Base-by-base conservation (phyloP, 495 filamentous ascomycete species). In the Hypoxylon fuscum region DNA sequence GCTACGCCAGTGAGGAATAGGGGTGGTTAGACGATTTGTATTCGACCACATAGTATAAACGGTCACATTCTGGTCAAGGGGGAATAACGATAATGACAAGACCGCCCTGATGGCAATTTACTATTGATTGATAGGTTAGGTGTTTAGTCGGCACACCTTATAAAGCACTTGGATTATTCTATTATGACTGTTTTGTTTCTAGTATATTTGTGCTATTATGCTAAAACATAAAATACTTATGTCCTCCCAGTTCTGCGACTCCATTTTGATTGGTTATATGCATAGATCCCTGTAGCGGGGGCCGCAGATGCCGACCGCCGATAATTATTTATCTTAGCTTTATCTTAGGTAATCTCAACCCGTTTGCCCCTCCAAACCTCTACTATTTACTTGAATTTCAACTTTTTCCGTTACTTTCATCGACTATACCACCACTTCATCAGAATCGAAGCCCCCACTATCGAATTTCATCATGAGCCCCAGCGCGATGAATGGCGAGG, bases 391-490 rank as follows among this genome's bases (percentile, higher is more conserved):
- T 7, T 23, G 20, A 40, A 22, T 20, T 50, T 11, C 48, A 44
- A 49, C 32, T 6, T 35, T 32, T 44, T 35, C 31, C 40, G 21
- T 31, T 43, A 14, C n/a, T 27, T 27, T 27, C 8, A 58, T 48
- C 52, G 53, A 44, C 27, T 10, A 14, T 43, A 50, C 46, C 14
- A 14, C 38, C 25, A 48, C 60, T 67, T 45, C 71, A 70, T 73
- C 66, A 54, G 58, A 57, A 47, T 20, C 25, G 18, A 20, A 25
- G 18, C 22, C 35, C 41, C 32, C 11, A 25, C 49, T 47, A 68
- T 64, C 21, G 32, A 29, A 15, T 68, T 74, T 46, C 65, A 78
- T 73, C 73, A 81, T 81, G 79, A 74, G 74, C 58, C 71, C 70
- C 17, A 61, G 58, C 49, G 72, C 66, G 14, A 50, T 61, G 2